Percentiles rank a stretch among this genome's conserved stretches.
phyloP scores from a whole-genome alignment of 331 rosid species.

The Phaseolus coccineus region DNA sequence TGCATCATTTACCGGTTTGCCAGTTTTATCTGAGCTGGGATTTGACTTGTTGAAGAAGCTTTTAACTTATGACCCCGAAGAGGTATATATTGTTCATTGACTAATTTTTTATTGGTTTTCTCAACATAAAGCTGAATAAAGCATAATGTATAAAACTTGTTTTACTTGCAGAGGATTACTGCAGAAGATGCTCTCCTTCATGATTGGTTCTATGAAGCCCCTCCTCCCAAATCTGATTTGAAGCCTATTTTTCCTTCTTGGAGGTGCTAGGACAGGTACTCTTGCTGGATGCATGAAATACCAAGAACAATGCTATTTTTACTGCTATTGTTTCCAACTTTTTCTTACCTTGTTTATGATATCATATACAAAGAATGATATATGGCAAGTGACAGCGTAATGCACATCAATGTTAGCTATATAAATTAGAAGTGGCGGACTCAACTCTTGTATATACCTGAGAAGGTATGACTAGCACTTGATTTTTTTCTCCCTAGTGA shows the following conservation, averaged over 20 bases:
- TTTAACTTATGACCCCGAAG: conserved; percentile 70
- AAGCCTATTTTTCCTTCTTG: conserved; percentile 49
- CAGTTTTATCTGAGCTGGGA: conserved; percentile 81
- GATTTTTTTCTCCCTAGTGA: neutral
- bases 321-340: conserved; percentile 34
- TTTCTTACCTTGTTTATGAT: conserved; percentile 34
- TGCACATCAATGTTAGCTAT: neutral
- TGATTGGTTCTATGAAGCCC: conserved; percentile 83
- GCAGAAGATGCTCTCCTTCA: conserved; percentile 85
- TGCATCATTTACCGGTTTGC: conserved; percentile 78
- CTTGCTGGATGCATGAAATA: conserved; percentile 43
- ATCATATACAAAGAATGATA: conserved; percentile 40
- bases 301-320: conserved; percentile 36
- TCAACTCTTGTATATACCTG: conserved; percentile 39
- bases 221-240: conserved; percentile 70
- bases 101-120: neutral
- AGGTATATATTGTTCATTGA: conserved; percentile 54
- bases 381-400: conserved; percentile 28
- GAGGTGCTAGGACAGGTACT: conserved; percentile 59
- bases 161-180: conserved; percentile 70
- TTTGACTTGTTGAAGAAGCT: conserved; percentile 84
- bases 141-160: neutral
- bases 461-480: conserved; percentile 43
- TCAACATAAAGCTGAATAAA: neutral
- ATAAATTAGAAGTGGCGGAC: conserved; percentile 36